Conservation (phyloP, 805 yeast species). For the Starmerella sirachaensis region DNA sequence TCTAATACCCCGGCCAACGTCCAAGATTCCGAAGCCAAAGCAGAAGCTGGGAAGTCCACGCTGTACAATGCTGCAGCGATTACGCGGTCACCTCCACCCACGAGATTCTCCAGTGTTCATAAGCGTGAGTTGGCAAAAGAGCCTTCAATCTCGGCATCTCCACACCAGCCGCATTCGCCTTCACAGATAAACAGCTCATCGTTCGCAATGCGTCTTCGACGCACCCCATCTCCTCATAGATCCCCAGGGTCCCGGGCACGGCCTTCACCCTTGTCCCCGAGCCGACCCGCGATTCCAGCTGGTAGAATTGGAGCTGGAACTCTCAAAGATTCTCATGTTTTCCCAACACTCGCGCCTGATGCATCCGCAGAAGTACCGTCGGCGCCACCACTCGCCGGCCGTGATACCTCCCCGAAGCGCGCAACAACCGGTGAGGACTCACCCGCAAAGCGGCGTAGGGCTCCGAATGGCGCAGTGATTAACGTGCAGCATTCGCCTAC, state of each 20-base stretch:
- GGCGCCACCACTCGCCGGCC: too few species aligned
- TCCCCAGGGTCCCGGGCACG: too few species aligned
- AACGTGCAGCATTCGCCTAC: constrained; percentile 6
- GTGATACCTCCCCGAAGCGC: constrained; percentile 14
- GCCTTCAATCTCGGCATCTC: constrained; percentile 24
- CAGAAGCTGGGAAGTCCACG: neutral
- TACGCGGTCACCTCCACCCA: constrained; percentile 11
- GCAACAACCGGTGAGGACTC: constrained; percentile 7
- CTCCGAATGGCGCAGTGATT: constrained; percentile 5
- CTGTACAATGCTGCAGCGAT: constrained; percentile 1
- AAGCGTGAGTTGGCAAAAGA: constrained; percentile 22
- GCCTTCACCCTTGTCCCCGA: too few species aligned
- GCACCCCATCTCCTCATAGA: too few species aligned
- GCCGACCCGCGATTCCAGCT: too few species aligned
- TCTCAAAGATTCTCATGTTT: too few species aligned
- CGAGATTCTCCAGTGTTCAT: constrained; percentile 24
- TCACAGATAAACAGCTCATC: too few species aligned
- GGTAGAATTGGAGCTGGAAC: too few species aligned
- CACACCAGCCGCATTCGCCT: too few species aligned
- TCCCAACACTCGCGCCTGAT: too few species aligned
- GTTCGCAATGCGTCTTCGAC: too few species aligned
- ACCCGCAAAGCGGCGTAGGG: constrained; percentile 15
- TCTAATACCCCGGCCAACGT: neutral
- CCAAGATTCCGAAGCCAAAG: neutral
- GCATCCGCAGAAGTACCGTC: too few species aligned